Evolutionary conservation across 139 green algal genomes (phyloP).

Genomic region (Pseudopediastrum boryanum): DNA sequence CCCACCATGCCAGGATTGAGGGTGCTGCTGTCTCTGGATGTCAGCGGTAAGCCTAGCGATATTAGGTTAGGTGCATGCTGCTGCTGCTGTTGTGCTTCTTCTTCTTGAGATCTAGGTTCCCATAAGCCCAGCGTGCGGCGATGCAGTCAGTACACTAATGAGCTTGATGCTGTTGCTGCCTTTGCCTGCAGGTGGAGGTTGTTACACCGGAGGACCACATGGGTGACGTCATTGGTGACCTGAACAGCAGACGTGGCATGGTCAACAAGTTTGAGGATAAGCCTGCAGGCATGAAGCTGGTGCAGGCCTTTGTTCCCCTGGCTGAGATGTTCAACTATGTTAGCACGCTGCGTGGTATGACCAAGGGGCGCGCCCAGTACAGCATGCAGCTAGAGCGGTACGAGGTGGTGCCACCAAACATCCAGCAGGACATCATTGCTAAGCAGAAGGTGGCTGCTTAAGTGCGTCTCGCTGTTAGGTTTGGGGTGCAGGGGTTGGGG

Average conservation of each 20-base stretch:
- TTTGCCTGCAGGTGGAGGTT: conserved; percentile 91
- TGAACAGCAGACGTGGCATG: conserved; percentile 96
- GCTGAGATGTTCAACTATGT: conserved; percentile 99
- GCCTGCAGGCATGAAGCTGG: conserved; percentile 93
- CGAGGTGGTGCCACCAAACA: conserved; percentile 91
- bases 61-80: no score
- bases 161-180: no score
- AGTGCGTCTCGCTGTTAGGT: no score
- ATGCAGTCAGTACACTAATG: no score
- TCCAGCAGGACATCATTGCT: conserved; percentile 69
- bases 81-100: no score
- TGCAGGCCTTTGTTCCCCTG: conserved; percentile 87
- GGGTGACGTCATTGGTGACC: conserved; percentile 97
- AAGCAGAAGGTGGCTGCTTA: conserved; percentile 39
- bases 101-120: no score
- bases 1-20: no score
- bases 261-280: conserved; percentile 90
- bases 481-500: no score
- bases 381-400: conserved; percentile 91
- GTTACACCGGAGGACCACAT: conserved; percentile 96
- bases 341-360: conserved; percentile 90
- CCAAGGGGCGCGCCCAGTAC: conserved; percentile 98
- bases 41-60: no score
- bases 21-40: no score
- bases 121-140: no score